Percentiles rank a stretch among this genome's conserved stretches.
Conservation (phyloP, 257 asterid species). For the Ballota nigra region DNA sequence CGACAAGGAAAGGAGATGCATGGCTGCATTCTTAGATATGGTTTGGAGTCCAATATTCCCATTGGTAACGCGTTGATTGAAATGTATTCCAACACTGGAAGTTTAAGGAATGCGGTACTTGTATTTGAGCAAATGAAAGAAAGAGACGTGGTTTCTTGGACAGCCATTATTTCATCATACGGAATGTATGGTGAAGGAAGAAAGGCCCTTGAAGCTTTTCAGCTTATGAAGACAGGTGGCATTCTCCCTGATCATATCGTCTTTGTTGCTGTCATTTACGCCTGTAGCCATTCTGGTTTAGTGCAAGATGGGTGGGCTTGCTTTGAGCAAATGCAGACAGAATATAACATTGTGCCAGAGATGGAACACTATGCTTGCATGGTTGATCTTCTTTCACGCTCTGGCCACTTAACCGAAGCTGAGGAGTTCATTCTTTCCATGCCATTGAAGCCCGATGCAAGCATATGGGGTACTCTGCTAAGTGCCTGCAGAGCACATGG, state of each 20-base stretch:
- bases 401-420: slow-evolving; percentile 68
- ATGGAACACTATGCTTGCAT: slow-evolving; percentile 82
- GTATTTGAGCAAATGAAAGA: slow-evolving; percentile 62
- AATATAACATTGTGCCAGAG: slow-evolving; percentile 61
- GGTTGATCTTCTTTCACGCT: slow-evolving; percentile 79
- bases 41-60: slow-evolving; percentile 48
- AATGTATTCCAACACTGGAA: slow-evolving; percentile 76
- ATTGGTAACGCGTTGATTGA: slow-evolving; percentile 75
- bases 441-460: slow-evolving; percentile 76
- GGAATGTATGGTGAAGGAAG: slow-evolving; percentile 90
- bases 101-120: slow-evolving; percentile 44
- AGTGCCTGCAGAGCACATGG: slow-evolving; percentile 71
- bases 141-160: slow-evolving; percentile 76
- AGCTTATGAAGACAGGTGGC: slow-evolving; percentile 53
- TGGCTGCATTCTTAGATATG: slow-evolving; percentile 57
- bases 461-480: slow-evolving; percentile 80
- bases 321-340: slow-evolving; percentile 70
- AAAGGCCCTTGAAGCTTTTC: slow-evolving; percentile 62
- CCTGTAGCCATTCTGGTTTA: slow-evolving; percentile 87
- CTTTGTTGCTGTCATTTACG: slow-evolving; percentile 62
- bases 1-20: slow-evolving; percentile 86
- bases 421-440: slow-evolving; percentile 67
- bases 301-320: slow-evolving; percentile 65
- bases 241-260: slow-evolving; percentile 55
- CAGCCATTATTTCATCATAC: slow-evolving; percentile 64